Conservation (phyloP, 306 rosid species). For the Vigna reflexopilosa region DNA sequence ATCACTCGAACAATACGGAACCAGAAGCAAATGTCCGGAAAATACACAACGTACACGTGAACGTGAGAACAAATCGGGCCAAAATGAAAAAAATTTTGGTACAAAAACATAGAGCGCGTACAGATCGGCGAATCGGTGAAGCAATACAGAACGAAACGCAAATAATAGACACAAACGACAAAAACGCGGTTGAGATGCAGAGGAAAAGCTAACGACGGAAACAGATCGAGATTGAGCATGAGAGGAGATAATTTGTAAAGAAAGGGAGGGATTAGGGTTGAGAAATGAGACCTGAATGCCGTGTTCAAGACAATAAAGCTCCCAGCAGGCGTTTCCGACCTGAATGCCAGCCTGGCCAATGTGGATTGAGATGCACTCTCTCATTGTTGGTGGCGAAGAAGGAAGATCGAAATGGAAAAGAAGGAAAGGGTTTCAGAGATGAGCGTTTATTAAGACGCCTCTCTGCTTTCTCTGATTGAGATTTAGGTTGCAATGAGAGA, state of each 20-base stretch:
- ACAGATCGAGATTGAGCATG: background rate
- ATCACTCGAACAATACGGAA: background rate
- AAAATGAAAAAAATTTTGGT: background rate
- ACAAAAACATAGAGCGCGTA: background rate
- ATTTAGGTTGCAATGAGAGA: background rate
- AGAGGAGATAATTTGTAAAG: background rate
- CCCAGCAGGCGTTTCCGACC: conserved; percentile 79
- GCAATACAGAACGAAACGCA: background rate
- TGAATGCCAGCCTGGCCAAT: conserved; percentile 82
- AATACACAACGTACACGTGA: background rate
- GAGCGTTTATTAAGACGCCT: conserved; percentile 73
- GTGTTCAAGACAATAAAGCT: conserved; percentile 60
- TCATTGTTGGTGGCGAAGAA: conserved; percentile 31
- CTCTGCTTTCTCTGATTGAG: background rate
- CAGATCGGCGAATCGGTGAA: background rate
- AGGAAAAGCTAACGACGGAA: background rate
- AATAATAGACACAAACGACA: background rate
- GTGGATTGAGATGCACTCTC: conserved; percentile 65
- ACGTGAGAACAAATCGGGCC: background rate
- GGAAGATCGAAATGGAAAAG: background rate
- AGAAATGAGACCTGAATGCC: conserved; percentile 60
- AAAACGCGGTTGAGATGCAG: background rate
- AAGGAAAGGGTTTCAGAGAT: background rate
- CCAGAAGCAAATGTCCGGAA: background rate
- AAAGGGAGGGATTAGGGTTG: background rate